These are phyloP conservation scores for Arachnopeziza araneosa DNA, from an alignment of 2,329 filamentous ascomycete species.

Conservation along the genomic window DNA sequence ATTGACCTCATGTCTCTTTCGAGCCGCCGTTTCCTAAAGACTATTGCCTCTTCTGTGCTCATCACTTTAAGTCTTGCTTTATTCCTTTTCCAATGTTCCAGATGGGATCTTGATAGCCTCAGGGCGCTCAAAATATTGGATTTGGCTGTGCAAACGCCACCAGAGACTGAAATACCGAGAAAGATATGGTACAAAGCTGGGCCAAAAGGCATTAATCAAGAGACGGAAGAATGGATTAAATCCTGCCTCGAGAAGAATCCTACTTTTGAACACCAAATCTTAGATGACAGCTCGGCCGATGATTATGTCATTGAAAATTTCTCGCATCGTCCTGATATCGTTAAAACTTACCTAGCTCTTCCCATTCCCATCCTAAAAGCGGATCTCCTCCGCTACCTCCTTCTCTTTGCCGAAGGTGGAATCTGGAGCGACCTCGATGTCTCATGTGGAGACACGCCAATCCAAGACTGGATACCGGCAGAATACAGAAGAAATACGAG, in stretches of 20 bases:
- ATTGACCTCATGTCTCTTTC: no score
- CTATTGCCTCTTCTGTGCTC: no score
- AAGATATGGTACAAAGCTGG: no score
- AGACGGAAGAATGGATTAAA: conserved; percentile 25
- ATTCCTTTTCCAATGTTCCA: no score
- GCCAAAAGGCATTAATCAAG: no score
- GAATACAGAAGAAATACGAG: conserved; percentile 26
- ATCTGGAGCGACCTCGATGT: conserved; percentile 38
- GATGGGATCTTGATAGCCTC: no score
- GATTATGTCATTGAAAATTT: conserved; percentile 31
- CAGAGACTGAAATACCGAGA: no score
- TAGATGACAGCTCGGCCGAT: conserved; percentile 21
- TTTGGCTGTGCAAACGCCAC: no score
- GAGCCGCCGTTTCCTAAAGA: no score
- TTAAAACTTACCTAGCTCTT: conserved; percentile 31
- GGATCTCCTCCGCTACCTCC: conserved; percentile 37
- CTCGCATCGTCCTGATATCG: conserved; percentile 32
- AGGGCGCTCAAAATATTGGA: no score
- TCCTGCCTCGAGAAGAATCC: conserved; percentile 29
- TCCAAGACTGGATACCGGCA: conserved; percentile 34
- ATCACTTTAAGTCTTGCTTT: no score
- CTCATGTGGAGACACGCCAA: conserved; percentile 29
- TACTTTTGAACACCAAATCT: conserved; percentile 20
- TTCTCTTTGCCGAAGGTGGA: conserved; percentile 35
- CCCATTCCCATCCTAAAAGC: conserved; percentile 35